Conservation (phyloP, 139 green algal species). For the Closterium sp. region DNA sequence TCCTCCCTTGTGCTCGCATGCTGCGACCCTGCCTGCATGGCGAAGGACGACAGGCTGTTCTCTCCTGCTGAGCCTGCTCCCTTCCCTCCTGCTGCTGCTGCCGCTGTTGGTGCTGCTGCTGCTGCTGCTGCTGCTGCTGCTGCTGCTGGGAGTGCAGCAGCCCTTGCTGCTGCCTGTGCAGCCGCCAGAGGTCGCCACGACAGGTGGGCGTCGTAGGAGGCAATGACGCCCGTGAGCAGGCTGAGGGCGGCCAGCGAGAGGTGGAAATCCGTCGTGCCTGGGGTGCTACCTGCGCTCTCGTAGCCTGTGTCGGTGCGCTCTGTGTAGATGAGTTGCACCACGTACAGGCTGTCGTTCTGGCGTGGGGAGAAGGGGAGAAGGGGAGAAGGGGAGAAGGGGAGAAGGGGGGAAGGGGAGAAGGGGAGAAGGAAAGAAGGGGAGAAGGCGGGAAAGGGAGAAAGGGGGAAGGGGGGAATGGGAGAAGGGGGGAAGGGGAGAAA, state of each 20-base stretch:
- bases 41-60: background rate
- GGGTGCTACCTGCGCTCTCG: background rate
- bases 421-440: background rate
- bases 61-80: background rate
- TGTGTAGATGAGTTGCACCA: background rate
- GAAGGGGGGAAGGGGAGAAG: background rate
- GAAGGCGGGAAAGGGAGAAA: background rate
- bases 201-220: background rate
- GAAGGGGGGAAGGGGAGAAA: background rate
- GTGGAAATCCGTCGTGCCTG: too few species aligned
- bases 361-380: background rate
- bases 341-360: background rate
- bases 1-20: background rate
- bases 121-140: too few species aligned
- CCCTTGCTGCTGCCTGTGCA: background rate
- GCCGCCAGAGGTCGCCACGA: background rate
- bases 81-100: background rate
- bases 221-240: background rate
- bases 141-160: background rate
- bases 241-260: background rate
- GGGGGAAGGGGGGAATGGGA: too few species aligned
- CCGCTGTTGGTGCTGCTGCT: background rate
- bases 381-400: background rate
- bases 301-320: background rate
- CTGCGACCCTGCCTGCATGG: background rate